Base-by-base conservation (phyloP, 139 green algal genomes). In the Nannochloris sp. region DNA sequence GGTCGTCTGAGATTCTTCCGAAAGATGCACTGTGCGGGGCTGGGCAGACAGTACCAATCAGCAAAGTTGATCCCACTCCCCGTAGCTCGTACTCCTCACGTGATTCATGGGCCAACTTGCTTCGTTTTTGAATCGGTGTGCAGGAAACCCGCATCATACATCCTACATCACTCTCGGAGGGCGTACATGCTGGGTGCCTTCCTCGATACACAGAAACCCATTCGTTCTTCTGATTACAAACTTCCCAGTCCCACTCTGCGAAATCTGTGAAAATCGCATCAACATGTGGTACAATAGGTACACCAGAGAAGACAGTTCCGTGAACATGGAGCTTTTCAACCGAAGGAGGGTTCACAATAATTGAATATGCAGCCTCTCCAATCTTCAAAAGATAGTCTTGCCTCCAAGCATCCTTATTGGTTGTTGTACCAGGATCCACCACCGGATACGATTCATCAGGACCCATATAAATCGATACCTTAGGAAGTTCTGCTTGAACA, bases 301-400 rank as follows among this genome's bases (percentile, higher is more conserved):
- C 60, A 25, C 73, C 73, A 44, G 69, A 56, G 59, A 78, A 72
- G 10, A 60, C 31, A 25, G 28, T 44, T 2, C 60, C 62, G n/a
- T 69, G 51, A 43, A 69, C 17, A 31, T 74, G 61, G 40, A 80
- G 30, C 56, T 77, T 69, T 23, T 82, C 74, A 3, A 84, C 68
- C 2, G 76, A 76, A 5, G 87, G 87, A 56, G 85, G 83, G 67
- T 94, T 94, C 28, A 81, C 16, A 2, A 68, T 43, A 9, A 93
- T 51, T 0, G 49, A 17, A 58, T 84, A 88, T 9, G 49, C 40
- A 9, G 73, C 30, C 2, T 45, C 43, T 0, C 77, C 83, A 2
- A 94, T 70, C 9, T 60, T 53, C 56, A 94, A 79, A 50, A 88
- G 45, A 8, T 61, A 37, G 16, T 67, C 85, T 9, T 63, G n/a